Conservation (phyloP, 2,329 filamentous ascomycete genomes). For the Macrophomina phaseolina region DNA sequence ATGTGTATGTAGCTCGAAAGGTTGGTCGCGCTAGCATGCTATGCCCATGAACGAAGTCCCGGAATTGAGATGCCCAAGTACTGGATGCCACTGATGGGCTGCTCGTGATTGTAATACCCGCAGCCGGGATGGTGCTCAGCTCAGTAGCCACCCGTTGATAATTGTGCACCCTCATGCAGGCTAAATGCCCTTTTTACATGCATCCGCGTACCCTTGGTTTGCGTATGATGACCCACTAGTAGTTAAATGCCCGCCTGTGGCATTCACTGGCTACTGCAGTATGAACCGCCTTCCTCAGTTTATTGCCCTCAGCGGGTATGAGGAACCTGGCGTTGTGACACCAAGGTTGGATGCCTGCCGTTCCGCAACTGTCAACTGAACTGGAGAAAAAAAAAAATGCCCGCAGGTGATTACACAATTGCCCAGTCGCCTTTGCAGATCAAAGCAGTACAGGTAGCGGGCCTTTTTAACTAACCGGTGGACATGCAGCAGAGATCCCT, state of each 20-base stretch:
- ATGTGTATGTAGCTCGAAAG: no score
- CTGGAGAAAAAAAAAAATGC: background rate
- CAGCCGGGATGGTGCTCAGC: no score
- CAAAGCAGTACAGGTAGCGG: background rate
- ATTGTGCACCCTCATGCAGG: background rate
- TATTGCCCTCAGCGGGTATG: background rate
- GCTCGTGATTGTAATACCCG: background rate
- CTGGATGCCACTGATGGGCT: no score
- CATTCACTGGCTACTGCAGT: background rate
- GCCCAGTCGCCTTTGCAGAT: background rate
- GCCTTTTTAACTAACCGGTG: background rate
- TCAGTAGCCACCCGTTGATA: background rate
- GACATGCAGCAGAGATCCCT: background rate
- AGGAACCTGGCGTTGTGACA: background rate
- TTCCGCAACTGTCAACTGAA: background rate
- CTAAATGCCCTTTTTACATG: background rate
- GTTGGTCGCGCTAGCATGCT: no score
- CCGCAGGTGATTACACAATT: background rate
- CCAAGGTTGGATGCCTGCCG: background rate
- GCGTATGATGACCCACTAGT: background rate
- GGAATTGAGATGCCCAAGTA: no score
- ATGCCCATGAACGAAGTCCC: no score
- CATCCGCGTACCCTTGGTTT: background rate
- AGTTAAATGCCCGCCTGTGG: background rate
- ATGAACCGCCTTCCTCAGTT: background rate